Percentiles rank a stretch among this genome's conserved stretches.
Evolutionary conservation across 495 filamentous ascomycete genomes (phyloP).

Genomic region (Parathielavia appendiculata): DNA sequence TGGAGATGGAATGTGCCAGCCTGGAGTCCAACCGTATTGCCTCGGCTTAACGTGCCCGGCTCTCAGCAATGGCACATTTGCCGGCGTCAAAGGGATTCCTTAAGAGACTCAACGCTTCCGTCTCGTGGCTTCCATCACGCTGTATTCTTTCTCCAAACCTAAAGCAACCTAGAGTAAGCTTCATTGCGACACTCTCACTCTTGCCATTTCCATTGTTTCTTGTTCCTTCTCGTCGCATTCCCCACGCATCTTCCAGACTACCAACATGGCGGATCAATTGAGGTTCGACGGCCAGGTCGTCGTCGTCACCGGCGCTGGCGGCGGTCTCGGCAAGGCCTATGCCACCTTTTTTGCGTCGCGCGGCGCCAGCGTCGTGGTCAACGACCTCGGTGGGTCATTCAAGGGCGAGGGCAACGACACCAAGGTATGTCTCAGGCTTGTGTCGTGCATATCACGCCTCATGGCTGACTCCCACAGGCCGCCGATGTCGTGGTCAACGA

Average conservation of each 20-base stretch:
- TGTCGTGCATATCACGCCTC: no score
- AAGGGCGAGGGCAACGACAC: constrained; percentile 86
- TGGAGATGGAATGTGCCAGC: constrained; percentile 15
- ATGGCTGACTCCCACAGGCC: constrained; percentile 49
- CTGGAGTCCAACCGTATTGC: constrained; percentile 17
- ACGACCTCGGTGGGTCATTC: constrained; percentile 91
- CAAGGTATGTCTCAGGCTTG: constrained; percentile 54
- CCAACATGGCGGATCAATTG: constrained; percentile 66
- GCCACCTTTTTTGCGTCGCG: constrained; percentile 85
- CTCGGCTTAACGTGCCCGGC: constrained; percentile 25
- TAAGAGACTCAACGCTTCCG: constrained; percentile 16
- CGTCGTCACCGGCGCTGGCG: constrained; percentile 93
- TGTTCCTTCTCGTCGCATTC: constrained; percentile 7
- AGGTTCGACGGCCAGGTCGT: constrained; percentile 95
- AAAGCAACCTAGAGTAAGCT: background rate
- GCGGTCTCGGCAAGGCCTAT: constrained; percentile 90
- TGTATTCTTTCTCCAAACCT: background rate
- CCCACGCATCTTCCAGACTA: constrained; percentile 7
- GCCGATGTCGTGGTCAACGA: constrained; percentile 95
- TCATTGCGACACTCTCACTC: constrained; percentile 5
- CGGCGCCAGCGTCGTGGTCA: constrained; percentile 95
- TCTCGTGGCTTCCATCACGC: background rate
- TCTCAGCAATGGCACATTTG: constrained; percentile 17
- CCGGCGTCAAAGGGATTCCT: constrained; percentile 20
- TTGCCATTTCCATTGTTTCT: constrained; percentile 1